These are phyloP conservation scores for Phytophthora ohioensis DNA, from an alignment of 352 stramenopile species.

Conservation along the genomic window DNA sequence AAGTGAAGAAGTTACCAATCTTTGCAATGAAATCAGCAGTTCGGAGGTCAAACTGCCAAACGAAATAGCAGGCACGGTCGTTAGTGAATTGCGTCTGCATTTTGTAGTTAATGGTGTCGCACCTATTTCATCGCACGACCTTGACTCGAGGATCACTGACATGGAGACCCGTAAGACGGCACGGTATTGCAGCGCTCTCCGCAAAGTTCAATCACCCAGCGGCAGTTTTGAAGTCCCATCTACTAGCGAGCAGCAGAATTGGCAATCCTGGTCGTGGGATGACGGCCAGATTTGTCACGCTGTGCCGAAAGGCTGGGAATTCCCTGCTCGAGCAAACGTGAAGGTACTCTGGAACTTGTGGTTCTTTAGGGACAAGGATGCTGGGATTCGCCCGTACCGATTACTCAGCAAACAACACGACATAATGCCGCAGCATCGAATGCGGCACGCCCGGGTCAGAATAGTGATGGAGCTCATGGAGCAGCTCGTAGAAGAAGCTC, in stretches of 20 bases:
- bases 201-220: too few relatives aligned
- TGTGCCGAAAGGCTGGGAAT: conserved; percentile 10
- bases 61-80: conserved; percentile 6
- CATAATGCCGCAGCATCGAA: conserved; percentile 11
- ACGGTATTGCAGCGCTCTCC: too few relatives aligned
- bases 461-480: conserved; percentile 10
- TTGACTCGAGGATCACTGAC: neutral
- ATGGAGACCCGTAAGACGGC: too few relatives aligned
- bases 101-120: conserved; percentile 15
- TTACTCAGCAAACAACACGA: conserved; percentile 14
- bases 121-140: conserved; percentile 1
- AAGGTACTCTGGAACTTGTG: conserved; percentile 17
- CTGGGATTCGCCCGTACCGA: conserved; percentile 7
- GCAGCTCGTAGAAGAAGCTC: neutral
- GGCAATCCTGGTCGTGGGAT: neutral
- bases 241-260: neutral
- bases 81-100: conserved; percentile 7
- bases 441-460: conserved; percentile 15
- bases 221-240: neutral
- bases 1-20: neutral
- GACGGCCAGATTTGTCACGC: conserved; percentile 2
- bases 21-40: neutral
- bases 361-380: conserved; percentile 6
- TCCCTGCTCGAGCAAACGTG: conserved; percentile 1
- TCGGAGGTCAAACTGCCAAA: neutral